Conservation (phyloP, 257 asterid species). For the Salvia hispanica region DNA sequence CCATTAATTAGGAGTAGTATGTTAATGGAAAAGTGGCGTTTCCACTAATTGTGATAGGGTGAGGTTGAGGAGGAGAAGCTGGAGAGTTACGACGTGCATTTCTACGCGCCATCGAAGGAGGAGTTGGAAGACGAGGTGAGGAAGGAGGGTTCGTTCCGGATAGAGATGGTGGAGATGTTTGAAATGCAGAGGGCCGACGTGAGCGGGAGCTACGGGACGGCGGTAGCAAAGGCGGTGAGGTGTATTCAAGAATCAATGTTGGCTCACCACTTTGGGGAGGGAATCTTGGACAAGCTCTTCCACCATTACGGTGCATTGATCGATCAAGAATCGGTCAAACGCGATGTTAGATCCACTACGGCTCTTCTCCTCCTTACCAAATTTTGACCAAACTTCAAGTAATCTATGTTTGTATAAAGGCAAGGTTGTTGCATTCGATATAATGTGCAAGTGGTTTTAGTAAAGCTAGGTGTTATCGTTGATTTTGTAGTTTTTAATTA, state of each 20-base stretch:
- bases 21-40: no score
- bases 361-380: conserved; percentile 54
- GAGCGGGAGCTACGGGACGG: conserved; percentile 55
- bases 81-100: conserved; percentile 77
- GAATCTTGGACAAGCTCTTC: conserved; percentile 53
- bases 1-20: no score
- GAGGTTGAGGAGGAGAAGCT: conserved; percentile 56
- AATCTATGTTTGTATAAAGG: no score
- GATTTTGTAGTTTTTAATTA: no score
- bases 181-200: conserved; percentile 51
- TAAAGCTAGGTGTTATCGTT: no score
- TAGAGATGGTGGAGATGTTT: conserved; percentile 53
- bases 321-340: conserved; percentile 53
- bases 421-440: no score
- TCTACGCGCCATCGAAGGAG: conserved; percentile 68
- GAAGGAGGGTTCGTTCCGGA: conserved; percentile 56
- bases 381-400: conserved; percentile 12
- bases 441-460: no score
- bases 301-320: conserved; percentile 56
- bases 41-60: conserved; percentile 44
- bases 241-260: conserved; percentile 79
- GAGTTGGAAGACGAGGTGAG: conserved; percentile 60
- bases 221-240: conserved; percentile 73
- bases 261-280: conserved; percentile 62
- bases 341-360: conserved; percentile 49